phyloP scores from a whole-genome alignment of 805 yeast genomes.

The Monosporozyma siamensis region DNA sequence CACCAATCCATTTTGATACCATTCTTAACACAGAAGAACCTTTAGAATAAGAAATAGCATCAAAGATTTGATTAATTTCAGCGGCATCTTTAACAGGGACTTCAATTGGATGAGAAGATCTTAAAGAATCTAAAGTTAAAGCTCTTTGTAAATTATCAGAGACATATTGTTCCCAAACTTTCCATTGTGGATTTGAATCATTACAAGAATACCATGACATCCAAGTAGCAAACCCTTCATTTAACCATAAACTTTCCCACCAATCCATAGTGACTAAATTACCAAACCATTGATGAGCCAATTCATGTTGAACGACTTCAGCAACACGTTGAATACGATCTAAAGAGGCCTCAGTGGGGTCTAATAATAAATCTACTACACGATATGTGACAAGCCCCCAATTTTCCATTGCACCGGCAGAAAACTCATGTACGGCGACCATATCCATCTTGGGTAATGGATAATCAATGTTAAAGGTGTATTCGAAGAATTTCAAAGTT shows the following conservation, averaged over 20 bases:
- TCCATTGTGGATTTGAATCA: slow-evolving; percentile 71
- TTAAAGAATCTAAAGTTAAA: slow-evolving; percentile 44
- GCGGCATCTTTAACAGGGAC: slow-evolving; percentile 72
- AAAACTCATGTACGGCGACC: slow-evolving; percentile 61
- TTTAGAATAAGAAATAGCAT: slow-evolving; percentile 69
- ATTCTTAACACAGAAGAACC: slow-evolving; percentile 73
- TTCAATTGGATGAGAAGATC: slow-evolving; percentile 71
- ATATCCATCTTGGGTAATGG: slow-evolving; percentile 78
- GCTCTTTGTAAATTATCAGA: slow-evolving; percentile 24
- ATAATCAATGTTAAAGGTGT: slow-evolving; percentile 58
- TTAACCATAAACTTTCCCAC: slow-evolving; percentile 90
- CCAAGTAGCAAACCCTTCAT: slow-evolving; percentile 88
- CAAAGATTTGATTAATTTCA: slow-evolving; percentile 76
- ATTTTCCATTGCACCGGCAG: slow-evolving; percentile 88
- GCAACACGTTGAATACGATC: slow-evolving; percentile 50
- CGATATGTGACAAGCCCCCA: slow-evolving; percentile 76
- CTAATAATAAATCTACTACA: slow-evolving; percentile 41
- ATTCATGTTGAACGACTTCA: slow-evolving; percentile 75
- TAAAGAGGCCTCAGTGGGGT: slow-evolving; percentile 36
- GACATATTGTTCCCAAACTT: slow-evolving; percentile 39
- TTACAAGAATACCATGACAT: slow-evolving; percentile 49
- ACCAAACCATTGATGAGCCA: slow-evolving; percentile 91
- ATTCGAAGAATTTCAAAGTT: slow-evolving; percentile 56
- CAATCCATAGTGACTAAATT: slow-evolving; percentile 84
- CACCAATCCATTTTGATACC: slow-evolving; percentile 65